phyloP scores from a whole-genome alignment of 2,329 filamentous ascomycete species.

The Fusarium kyushuense region DNA sequence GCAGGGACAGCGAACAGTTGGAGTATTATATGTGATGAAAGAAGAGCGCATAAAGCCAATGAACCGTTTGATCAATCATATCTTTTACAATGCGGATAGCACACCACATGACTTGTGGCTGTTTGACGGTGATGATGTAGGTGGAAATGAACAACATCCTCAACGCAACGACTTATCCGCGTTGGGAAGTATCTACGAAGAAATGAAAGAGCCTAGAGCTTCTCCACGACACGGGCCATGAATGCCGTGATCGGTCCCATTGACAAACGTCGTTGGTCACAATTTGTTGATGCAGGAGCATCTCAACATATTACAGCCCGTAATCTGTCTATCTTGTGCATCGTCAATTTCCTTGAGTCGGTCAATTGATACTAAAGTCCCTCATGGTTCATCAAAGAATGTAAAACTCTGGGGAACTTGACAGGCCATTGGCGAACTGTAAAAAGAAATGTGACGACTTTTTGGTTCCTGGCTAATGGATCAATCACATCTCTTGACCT shows the following conservation, averaged over 20 bases:
- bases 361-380: background rate
- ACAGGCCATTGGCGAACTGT: constrained; percentile 11
- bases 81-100: background rate
- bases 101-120: constrained; percentile 19
- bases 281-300: constrained; percentile 30
- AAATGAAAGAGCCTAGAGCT: constrained; percentile 35
- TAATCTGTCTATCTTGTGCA: background rate
- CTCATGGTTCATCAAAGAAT: background rate
- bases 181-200: constrained; percentile 39
- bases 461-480: constrained; percentile 33
- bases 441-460: constrained; percentile 20
- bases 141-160: constrained; percentile 44
- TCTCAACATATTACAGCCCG: constrained; percentile 19
- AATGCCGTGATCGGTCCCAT: constrained; percentile 13
- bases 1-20: constrained; percentile 16
- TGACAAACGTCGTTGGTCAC: constrained; percentile 14
- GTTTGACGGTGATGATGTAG: constrained; percentile 39
- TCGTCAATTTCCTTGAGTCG: background rate
- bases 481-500: constrained; percentile 30
- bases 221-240: constrained; percentile 37
- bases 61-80: background rate
- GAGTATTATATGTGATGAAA: constrained; percentile 11
- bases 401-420: constrained; percentile 1
- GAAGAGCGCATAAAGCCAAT: constrained; percentile 1
- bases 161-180: constrained; percentile 21